Conservation (phyloP, 2,329 filamentous ascomycete species). For the Fusarium setosum region DNA sequence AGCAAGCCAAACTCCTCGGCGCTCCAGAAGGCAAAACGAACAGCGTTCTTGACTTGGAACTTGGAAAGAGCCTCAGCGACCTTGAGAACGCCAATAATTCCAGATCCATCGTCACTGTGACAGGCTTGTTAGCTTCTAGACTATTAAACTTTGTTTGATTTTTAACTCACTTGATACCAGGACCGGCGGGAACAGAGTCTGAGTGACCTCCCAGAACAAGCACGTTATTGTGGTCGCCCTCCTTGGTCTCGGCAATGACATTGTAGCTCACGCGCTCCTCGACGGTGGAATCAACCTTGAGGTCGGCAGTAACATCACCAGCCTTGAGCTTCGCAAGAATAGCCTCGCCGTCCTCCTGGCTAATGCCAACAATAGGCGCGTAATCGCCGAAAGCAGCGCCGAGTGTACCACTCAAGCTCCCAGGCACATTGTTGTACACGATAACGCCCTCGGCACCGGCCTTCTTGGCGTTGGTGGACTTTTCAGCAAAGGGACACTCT, state of each 20-base stretch:
- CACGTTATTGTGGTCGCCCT: conserved; percentile 60
- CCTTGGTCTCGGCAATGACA: conserved; percentile 61
- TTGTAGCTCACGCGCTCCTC: conserved; percentile 62
- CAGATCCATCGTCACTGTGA: conserved; percentile 66
- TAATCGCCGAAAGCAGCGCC: conserved; percentile 59
- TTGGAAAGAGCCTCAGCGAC: conserved; percentile 56
- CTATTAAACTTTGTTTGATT: not conserved
- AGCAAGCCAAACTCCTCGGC: conserved; percentile 63
- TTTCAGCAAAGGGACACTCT: conserved; percentile 67
- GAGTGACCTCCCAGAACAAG: conserved; percentile 60
- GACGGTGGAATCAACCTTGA: conserved; percentile 60
- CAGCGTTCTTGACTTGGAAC: conserved; percentile 59
- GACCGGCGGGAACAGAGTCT: conserved; percentile 60
- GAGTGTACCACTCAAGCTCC: conserved; percentile 64
- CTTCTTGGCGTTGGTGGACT: conserved; percentile 65
- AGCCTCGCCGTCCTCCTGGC: conserved; percentile 55
- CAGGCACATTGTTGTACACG: conserved; percentile 72
- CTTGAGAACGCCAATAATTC: conserved; percentile 59
- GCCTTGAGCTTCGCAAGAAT: conserved; percentile 45
- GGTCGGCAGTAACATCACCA: conserved; percentile 47
- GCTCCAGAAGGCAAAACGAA: conserved; percentile 64
- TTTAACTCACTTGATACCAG: conserved; percentile 64
- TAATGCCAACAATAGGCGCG: conserved; percentile 64
- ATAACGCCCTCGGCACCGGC: conserved; percentile 68
- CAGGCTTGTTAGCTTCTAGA: not conserved